Base-by-base conservation (phyloP, 1,139 yeast species). In the Scheffersomyces cryptocercus region DNA sequence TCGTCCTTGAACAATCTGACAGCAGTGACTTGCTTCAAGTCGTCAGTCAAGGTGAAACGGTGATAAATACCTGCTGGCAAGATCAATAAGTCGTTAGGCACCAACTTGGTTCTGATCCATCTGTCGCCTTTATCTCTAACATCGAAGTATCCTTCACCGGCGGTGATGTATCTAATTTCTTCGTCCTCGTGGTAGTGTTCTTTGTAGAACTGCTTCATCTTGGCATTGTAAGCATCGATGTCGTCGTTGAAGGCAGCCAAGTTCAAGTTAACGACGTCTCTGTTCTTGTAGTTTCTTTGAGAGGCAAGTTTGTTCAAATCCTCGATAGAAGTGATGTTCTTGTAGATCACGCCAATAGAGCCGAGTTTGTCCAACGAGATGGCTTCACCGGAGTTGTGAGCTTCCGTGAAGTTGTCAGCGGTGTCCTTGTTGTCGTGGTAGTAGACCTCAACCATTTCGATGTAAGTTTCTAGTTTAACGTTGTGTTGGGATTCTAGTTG, bases 121-220 rank as follows among this genome's bases (percentile, higher is more conserved):
- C 71, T 67, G 55, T 86, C 90, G 34, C 76, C 68, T 14, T 68
- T 60, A 58, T 81, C 84, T 50, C 97, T 77, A 8, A 93, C 90
- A 59, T 93, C 98, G 61, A 93, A 93, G 65, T 80, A 93, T 0
- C 99, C 98, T 48, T 83, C 88, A 8, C 99, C 99, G 26, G 86
- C 97, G 28, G 86, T 62, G 46, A 90, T 81, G 66, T 90, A 91
- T 51, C 99, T 75, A 62, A 93, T 93, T 70, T 93, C 99, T 67
- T 93, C 99, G 62, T 93, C 99, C 63, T 93, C 98, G 62, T 93
- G 99, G 52, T 88, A 74, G 65, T 93, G 99, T 63, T 93, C 98
- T 39, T 80, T 74, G 68, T 85, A 89, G 65, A 91, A 91, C 43
- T 67, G 77, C 48, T 77, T 70, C 67, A 91, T 77, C 64, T 89